phyloP scores from a whole-genome alignment of 169 alveolate genomes.

The Fabrea salina region DNA sequence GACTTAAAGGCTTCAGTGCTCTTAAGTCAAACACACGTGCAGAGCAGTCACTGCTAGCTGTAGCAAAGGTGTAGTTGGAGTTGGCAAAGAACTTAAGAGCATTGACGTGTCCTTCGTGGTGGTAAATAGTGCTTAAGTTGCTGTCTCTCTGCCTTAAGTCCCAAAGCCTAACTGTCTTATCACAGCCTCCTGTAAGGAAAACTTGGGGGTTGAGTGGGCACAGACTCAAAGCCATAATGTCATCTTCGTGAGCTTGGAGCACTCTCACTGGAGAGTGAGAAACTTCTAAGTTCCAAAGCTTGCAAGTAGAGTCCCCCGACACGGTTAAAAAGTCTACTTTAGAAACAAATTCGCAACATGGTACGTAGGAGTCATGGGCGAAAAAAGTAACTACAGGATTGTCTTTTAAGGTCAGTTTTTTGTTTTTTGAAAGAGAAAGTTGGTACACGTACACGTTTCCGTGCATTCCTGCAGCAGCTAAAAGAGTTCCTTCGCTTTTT shows the following conservation, averaged over 20 bases:
- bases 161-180: not conserved
- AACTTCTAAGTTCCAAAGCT: not conserved
- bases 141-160: not conserved
- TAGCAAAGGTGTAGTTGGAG: not conserved
- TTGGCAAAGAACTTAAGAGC: not conserved
- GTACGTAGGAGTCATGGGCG: slow-evolving; percentile 7
- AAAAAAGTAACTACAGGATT: not conserved
- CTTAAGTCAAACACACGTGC: slow-evolving; percentile 1
- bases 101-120: slow-evolving; percentile 4
- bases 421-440: not conserved
- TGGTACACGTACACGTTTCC: slow-evolving; percentile 14
- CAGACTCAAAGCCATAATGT: not conserved
- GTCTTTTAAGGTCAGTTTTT: slow-evolving; percentile 3
- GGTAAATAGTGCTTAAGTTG: not conserved
- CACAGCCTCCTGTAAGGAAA: slow-evolving; percentile 27
- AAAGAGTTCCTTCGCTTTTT: not conserved
- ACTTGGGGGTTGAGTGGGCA: not conserved
- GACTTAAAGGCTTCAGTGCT: not conserved
- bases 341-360: slow-evolving; percentile 8
- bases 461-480: slow-evolving; percentile 16
- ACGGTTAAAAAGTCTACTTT: not conserved
- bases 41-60: not conserved
- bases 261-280: not conserved
- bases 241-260: slow-evolving; percentile 11
- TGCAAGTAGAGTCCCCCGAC: not conserved